A percentile compares a stretch with the other conserved stretches of the same genome.
phyloP scores from a whole-genome alignment of 345 rosid genomes.

The Salix dunnii region DNA sequence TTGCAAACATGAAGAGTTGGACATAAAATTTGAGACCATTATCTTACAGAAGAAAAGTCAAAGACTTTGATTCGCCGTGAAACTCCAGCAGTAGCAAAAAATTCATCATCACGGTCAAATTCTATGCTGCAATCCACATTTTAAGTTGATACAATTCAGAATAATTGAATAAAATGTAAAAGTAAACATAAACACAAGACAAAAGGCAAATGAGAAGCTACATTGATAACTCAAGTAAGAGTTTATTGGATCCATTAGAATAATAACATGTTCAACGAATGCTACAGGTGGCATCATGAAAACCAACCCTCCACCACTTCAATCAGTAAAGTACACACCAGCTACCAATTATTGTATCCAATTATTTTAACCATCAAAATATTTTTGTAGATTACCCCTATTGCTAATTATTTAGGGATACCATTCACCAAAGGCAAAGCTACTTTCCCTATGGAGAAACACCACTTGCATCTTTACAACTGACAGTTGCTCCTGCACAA shows the following conservation, averaged over 20 bases:
- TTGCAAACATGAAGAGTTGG: background rate
- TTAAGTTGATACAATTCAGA: slow-evolving; percentile 15
- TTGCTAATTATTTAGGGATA: background rate
- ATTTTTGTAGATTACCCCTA: background rate
- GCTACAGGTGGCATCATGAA: background rate
- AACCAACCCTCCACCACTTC: background rate
- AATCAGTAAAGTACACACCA: background rate
- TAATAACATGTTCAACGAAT: background rate
- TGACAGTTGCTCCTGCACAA: background rate
- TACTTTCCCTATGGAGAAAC: background rate
- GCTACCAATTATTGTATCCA: background rate
- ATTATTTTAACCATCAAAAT: background rate
- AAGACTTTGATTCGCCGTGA: slow-evolving; percentile 91
- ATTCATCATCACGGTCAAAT: slow-evolving; percentile 95
- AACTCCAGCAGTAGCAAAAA: slow-evolving; percentile 98
- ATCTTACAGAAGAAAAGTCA: slow-evolving; percentile 80
- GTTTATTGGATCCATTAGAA: background rate
- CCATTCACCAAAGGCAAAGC: background rate
- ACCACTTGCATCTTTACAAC: background rate
- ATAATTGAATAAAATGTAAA: background rate
- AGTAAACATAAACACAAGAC: background rate
- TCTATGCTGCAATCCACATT: slow-evolving; percentile 68
- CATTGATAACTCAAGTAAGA: background rate
- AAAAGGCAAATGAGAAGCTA: background rate
- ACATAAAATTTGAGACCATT: slow-evolving; percentile 1